These are phyloP conservation scores for Aphanomyces astaci DNA, from an alignment of 352 stramenopile species.

Conservation along the genomic window DNA sequence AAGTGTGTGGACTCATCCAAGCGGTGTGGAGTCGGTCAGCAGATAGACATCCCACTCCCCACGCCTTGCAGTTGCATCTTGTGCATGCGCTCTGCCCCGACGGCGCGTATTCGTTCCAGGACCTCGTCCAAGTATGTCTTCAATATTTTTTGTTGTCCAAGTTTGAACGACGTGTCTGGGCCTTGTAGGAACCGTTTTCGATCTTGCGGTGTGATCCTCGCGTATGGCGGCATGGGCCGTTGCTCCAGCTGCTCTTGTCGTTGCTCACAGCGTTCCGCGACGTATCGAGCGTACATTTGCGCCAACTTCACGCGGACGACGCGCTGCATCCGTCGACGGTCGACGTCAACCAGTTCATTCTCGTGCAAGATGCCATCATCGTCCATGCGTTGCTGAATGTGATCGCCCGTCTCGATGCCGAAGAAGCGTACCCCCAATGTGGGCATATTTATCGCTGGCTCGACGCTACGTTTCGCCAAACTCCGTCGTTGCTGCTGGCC, in stretches of 20 bases:
- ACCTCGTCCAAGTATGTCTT: slow-evolving; percentile 9
- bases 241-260: slow-evolving; percentile 1
- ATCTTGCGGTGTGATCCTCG: slow-evolving; percentile 17
- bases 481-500: not conserved
- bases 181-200: slow-evolving; percentile 12
- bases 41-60: not conserved
- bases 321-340: not conserved
- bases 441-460: not conserved
- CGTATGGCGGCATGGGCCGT: not conserved
- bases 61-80: not conserved
- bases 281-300: not conserved
- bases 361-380: slow-evolving; percentile 7
- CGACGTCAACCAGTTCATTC: slow-evolving; percentile 7
- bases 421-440: not conserved
- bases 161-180: not conserved
- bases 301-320: slow-evolving; percentile 13
- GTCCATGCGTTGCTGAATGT: slow-evolving; percentile 9
- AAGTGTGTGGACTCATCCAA: not conserved
- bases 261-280: not conserved
- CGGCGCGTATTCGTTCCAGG: not conserved
- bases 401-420: not conserved
- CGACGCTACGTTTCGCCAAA: not conserved
- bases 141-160: not conserved
- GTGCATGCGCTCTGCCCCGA: slow-evolving; percentile 1
- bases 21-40: not conserved